These are phyloP conservation scores for Talaromyces rugulosus DNA, from an alignment of 2,329 filamentous ascomycete species.

Conservation along the genomic window DNA sequence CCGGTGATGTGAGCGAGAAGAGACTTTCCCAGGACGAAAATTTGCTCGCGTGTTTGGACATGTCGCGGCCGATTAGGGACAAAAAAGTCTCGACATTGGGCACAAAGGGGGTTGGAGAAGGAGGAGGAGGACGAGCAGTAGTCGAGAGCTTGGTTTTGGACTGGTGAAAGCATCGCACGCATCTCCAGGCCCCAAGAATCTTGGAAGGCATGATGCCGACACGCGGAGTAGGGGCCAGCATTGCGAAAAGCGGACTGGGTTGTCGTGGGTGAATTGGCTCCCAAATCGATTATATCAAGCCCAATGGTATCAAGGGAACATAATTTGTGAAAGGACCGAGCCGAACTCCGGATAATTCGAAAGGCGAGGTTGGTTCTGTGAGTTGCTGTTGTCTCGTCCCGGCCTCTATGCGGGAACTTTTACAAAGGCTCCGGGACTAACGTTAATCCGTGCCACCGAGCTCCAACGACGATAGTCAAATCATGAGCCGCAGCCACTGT, in stretches of 20 bases:
- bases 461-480: background rate
- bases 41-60: conserved; percentile 77
- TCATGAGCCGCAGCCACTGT: background rate
- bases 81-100: conserved; percentile 84
- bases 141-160: conserved; percentile 34
- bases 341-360: background rate
- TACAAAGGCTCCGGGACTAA: conserved; percentile 9
- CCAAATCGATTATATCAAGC: background rate
- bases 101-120: conserved; percentile 75
- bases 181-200: conserved; percentile 23
- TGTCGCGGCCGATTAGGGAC: conserved; percentile 80
- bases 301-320: background rate
- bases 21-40: conserved; percentile 87
- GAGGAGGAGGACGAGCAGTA: conserved; percentile 37
- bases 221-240: conserved; percentile 27
- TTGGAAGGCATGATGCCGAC: conserved; percentile 24
- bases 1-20: conserved; percentile 71
- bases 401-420: background rate
- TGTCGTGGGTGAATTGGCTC: background rate
- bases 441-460: conserved; percentile 2
- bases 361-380: background rate
- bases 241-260: conserved; percentile 14
- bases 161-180: conserved; percentile 40
- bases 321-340: background rate
- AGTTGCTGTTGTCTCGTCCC: background rate